Base-by-base conservation (phyloP, 2,329 filamentous ascomycete species). In the Verticillium nubilum region DNA sequence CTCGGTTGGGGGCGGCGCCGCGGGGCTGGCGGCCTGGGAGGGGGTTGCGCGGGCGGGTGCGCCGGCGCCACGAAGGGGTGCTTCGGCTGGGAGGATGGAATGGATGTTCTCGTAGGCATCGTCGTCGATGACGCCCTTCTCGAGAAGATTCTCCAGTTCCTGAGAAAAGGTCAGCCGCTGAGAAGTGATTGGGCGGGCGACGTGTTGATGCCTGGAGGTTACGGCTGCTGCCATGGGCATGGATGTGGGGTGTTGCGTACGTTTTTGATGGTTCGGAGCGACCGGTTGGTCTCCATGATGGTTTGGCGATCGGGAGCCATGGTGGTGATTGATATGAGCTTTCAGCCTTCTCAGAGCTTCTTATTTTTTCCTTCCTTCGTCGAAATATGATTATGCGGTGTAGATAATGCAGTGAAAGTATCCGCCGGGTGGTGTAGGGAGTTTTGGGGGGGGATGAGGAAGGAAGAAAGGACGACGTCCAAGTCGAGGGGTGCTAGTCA, bases 91-190 rank as follows among this genome's bases (percentile, higher is more conserved):
- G 31, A 98, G 87, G 68, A 90, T 83, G 64, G 80, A 77, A 69
- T 88, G 81, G 72, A 97, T 91, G 57, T 82, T 83, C 69, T 91
- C 88, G 71, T 93, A 92, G 70, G 88, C 86, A 59, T 86, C 78
- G 61, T 90, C 87, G 63, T 83, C 86, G 72, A 98, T 91, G 69
- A 93, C 81, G 65, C 88, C 88, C 69, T 89, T 86, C 73, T 97
- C 93, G 66, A 91, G 85, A 62, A 98, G 90, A 67, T 87, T 90
- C 75, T 97, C 92, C 62, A 97, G 89, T 78, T 97, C 93, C 93
- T 97, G 66, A 31, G n/a, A n/a, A 5, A 42, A 19, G 7, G 28
- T 31, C 17, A 35, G n/a, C 56, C 10, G 27, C 61, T 17, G 58
- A 57, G 25, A 31, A n/a, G 17, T 31, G 5, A 31, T 31, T 7